A percentile compares a stretch with the other conserved stretches of the same genome.
phyloP scores from a whole-genome alignment of 345 rosid species.

The Syzygium oleosum region DNA sequence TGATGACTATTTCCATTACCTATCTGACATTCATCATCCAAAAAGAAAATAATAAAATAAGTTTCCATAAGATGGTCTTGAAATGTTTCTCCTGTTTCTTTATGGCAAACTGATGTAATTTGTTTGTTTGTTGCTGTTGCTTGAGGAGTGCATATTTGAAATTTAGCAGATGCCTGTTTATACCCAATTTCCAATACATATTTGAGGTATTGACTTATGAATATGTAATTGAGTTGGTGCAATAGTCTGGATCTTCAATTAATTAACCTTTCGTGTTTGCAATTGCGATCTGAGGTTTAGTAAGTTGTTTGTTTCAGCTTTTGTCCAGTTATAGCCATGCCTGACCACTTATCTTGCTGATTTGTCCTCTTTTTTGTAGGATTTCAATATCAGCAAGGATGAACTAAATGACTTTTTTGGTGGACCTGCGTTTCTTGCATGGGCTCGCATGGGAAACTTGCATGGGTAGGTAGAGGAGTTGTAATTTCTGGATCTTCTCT shows the following conservation, averaged over 20 bases:
- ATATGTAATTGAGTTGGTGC: not conserved
- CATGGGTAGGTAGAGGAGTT: conserved; percentile 46
- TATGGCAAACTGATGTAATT: not conserved
- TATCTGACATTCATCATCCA: not conserved
- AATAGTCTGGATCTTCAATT: not conserved
- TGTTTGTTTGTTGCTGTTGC: not conserved
- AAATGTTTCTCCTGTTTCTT: not conserved
- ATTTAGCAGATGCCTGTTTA: not conserved
- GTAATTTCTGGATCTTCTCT: not conserved
- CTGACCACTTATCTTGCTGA: not conserved
- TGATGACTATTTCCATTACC: not conserved
- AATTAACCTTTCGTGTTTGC: not conserved
- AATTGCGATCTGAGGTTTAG: not conserved
- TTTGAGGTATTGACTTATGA: not conserved
- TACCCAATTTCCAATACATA: not conserved
- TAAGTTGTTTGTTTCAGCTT: not conserved
- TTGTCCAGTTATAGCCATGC: not conserved
- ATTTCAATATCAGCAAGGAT: conserved; percentile 52
- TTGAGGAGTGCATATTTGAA: not conserved
- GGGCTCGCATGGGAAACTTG: conserved; percentile 99
- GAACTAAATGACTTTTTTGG: conserved; percentile 83
- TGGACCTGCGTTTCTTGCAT: conserved; percentile 97
- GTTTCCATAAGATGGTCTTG: not conserved
- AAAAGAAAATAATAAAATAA: not conserved
- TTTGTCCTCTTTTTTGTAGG: conserved; percentile 30